These are phyloP conservation scores for Ulota crispa DNA, from an alignment of 225 moss, liverwort and hornwort genomes.

Conservation along the genomic window DNA sequence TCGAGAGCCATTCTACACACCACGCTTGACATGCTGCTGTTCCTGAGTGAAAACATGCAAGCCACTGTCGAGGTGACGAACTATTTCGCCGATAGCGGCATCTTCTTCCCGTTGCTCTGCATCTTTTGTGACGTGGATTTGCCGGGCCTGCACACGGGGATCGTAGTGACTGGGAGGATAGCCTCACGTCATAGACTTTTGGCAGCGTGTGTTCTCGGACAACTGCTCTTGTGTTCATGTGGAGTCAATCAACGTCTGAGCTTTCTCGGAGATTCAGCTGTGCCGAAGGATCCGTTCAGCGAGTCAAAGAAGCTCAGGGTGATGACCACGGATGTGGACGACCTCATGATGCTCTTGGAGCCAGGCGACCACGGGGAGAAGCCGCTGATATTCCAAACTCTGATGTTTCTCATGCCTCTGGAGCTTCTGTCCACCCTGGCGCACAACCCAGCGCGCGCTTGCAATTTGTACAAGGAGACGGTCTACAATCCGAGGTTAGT, in stretches of 20 bases:
- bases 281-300: slow-evolving; percentile 56
- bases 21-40: slow-evolving; percentile 70
- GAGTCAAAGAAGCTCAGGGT: slow-evolving; percentile 53
- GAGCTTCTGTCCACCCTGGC: slow-evolving; percentile 85
- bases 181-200: slow-evolving; percentile 48
- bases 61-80: slow-evolving; percentile 74
- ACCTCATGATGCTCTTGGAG: slow-evolving; percentile 80
- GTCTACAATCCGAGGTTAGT: slow-evolving; percentile 80
- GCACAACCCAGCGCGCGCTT: slow-evolving; percentile 75
- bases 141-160: slow-evolving; percentile 59
- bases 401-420: slow-evolving; percentile 78
- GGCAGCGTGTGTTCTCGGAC: slow-evolving; percentile 83
- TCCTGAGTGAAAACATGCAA: slow-evolving; percentile 72
- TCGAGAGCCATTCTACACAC: slow-evolving; percentile 56
- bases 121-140: slow-evolving; percentile 75
- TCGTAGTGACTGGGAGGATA: slow-evolving; percentile 35
- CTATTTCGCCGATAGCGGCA: slow-evolving; percentile 63
- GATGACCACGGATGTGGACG: slow-evolving; percentile 83
- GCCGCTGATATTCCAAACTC: slow-evolving; percentile 71
- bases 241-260: slow-evolving; percentile 77
- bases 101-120: slow-evolving; percentile 72
- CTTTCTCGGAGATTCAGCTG: slow-evolving; percentile 64
- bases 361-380: slow-evolving; percentile 57
- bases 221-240: slow-evolving; percentile 80
- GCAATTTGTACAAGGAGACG: slow-evolving; percentile 67